These are phyloP conservation scores for Saccharomycopsis synnaedendra DNA, from an alignment of 805 yeast genomes.

Conservation along the genomic window DNA sequence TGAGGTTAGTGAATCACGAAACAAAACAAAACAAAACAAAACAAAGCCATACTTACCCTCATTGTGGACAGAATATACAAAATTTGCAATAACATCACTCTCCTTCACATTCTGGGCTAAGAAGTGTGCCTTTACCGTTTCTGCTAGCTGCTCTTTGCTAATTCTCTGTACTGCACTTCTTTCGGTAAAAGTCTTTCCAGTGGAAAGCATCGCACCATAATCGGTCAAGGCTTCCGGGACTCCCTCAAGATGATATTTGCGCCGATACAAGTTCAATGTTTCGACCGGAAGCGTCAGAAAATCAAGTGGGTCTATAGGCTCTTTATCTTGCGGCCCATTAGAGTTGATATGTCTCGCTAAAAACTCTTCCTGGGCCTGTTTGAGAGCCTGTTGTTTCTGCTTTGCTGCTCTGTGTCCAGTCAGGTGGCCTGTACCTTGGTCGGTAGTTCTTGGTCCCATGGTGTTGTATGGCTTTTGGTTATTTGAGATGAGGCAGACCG, in stretches of 20 bases:
- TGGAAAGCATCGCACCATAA: conserved; percentile 58
- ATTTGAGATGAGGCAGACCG: too few relatives aligned
- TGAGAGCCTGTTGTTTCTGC: conserved; percentile 28
- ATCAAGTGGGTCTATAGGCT: conserved; percentile 49
- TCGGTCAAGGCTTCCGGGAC: conserved; percentile 52
- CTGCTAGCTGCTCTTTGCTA: conserved; percentile 48
- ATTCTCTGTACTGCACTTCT: conserved; percentile 25
- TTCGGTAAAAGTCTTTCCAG: conserved; percentile 43
- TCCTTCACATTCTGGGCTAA: conserved; percentile 51
- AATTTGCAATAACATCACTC: conserved; percentile 78
- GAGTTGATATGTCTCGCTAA: conserved; percentile 59
- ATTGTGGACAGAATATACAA: conserved; percentile 74
- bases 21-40: neutral
- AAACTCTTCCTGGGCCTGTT: conserved; percentile 60
- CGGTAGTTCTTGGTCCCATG: too few relatives aligned
- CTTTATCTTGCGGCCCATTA: conserved; percentile 56
- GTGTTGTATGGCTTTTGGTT: too few relatives aligned
- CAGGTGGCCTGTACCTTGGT: too few relatives aligned
- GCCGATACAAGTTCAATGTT: conserved; percentile 60
- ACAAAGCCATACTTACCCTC: conserved; percentile 30
- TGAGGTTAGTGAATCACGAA: neutral
- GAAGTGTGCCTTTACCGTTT: conserved; percentile 59
- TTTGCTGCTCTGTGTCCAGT: too few relatives aligned
- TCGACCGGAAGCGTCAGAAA: conserved; percentile 52
- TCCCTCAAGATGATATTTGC: conserved; percentile 40